Evolutionary conservation across 495 filamentous ascomycete species (phyloP), one percentile per base, ranked within the genome.

Genomic region (Hyaloscypha variabilis): DNA sequence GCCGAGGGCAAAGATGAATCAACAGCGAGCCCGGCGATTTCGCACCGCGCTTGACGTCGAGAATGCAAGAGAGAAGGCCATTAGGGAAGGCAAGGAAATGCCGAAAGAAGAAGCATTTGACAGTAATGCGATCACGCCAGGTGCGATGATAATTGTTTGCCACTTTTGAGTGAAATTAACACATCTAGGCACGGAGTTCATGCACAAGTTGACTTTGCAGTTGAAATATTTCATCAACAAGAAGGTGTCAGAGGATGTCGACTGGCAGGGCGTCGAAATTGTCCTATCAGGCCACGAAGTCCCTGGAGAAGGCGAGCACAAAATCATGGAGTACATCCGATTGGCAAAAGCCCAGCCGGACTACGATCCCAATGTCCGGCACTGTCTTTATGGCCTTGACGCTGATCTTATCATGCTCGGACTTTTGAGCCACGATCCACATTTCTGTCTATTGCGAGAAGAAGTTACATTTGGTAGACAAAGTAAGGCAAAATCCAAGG

Each of bases 301-400:
- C n/a, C 96, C 96, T 0, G 96, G 96, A 61, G 96, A 99, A 77
- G 96, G 96, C 61, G 96, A 99, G 77, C 95, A 99, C 80, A 99
- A 99, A 80, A 97, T 99, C 76, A 99, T 98, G 96, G 96, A 99
- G 76, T 98, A 98, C 75, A 99, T 99, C 75, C 90, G 96, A 64
- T 88, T 93, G 73, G 89, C 95, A 34, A 98, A 98, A 81, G 91
- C 94, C 51, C 96, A 99, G 73, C 90, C 91, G 3, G 85, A 90
- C 64, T 99, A 99, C 74, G 87, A 96, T 72, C 87, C 93, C n/a
- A 98, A 99, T 73, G 85, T 95, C 64, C 92, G 96, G 52, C 96
- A 99, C 76, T 99, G 96, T 78, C 81, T 99, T 49, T 99, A 99
- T 73, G 96, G 96, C 6, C 84, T 99, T 30, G 96, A 99, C 79